Conservation (phyloP, 352 stramenopile genomes). For the Phytophthora multivora region DNA sequence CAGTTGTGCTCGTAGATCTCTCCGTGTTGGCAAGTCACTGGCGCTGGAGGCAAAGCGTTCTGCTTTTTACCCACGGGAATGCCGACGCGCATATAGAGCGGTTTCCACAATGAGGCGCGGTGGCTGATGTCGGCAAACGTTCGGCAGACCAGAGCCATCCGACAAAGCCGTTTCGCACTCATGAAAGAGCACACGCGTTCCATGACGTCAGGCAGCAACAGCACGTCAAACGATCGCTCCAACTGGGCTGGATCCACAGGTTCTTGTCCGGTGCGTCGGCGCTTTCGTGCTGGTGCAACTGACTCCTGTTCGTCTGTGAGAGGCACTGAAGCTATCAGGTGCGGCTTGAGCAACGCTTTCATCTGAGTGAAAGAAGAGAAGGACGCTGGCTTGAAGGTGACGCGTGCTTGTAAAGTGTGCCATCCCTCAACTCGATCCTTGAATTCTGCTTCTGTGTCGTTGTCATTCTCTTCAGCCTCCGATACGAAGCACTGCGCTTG, state of each 20-base stretch:
- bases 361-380: slow-evolving; percentile 29
- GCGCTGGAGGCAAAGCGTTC: slow-evolving; percentile 4
- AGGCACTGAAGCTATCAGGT: slow-evolving; percentile 22
- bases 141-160: slow-evolving; percentile 58
- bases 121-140: slow-evolving; percentile 46
- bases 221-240: slow-evolving; percentile 50
- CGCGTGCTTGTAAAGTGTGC: background rate
- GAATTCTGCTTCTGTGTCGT: slow-evolving; percentile 15
- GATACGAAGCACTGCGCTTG: slow-evolving; percentile 46
- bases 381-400: slow-evolving; percentile 10
- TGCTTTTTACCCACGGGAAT: slow-evolving; percentile 8
- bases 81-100: slow-evolving; percentile 41
- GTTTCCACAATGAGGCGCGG: slow-evolving; percentile 42
- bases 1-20: slow-evolving; percentile 42
- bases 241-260: slow-evolving; percentile 35
- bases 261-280: slow-evolving; percentile 10
- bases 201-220: slow-evolving; percentile 70
- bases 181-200: slow-evolving; percentile 72
- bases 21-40: slow-evolving; percentile 34
- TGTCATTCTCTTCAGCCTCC: slow-evolving; percentile 27
- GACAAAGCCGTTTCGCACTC: slow-evolving; percentile 71
- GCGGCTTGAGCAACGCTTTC: slow-evolving; percentile 29
- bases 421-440: slow-evolving; percentile 13
- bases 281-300: slow-evolving; percentile 14
- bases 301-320: slow-evolving; percentile 21